phyloP scores from a whole-genome alignment of 192 early-diverging fungal species.

The Linnemannia exigua region DNA sequence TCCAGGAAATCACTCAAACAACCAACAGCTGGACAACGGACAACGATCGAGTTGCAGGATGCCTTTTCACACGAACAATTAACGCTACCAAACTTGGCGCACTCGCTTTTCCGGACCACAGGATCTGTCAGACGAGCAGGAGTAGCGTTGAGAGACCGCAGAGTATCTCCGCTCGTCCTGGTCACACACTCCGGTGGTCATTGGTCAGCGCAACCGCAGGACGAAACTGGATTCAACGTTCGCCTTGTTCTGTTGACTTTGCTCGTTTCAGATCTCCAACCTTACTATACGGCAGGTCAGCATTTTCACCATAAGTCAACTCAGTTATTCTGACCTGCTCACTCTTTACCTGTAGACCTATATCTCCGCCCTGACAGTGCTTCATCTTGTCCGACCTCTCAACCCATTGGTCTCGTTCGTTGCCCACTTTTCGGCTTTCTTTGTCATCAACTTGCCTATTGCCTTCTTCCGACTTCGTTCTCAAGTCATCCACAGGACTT shows the following conservation, averaged over 20 bases:
- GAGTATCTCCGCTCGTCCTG: not conserved
- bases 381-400: slow-evolving; percentile 47
- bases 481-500: slow-evolving; percentile 42
- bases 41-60: not conserved
- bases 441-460: slow-evolving; percentile 50
- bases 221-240: not conserved
- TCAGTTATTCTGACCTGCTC: not conserved
- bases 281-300: not conserved
- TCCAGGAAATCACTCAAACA: not conserved
- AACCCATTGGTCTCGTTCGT: slow-evolving; percentile 53
- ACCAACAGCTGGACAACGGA: not conserved
- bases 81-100: not conserved
- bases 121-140: not conserved
- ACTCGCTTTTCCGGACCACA: not conserved
- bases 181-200: not conserved
- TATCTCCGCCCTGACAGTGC: slow-evolving; percentile 30
- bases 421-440: slow-evolving; percentile 47
- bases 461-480: slow-evolving; percentile 49
- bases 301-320: not conserved
- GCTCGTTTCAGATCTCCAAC: not conserved
- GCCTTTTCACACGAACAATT: not conserved
- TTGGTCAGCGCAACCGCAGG: not conserved
- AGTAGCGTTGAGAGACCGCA: not conserved
- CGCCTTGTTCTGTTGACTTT: not conserved
- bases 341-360: slow-evolving; percentile 21